Conservation (phyloP, 176 grass and related monocot genomes). For the Olyra latifolia region DNA sequence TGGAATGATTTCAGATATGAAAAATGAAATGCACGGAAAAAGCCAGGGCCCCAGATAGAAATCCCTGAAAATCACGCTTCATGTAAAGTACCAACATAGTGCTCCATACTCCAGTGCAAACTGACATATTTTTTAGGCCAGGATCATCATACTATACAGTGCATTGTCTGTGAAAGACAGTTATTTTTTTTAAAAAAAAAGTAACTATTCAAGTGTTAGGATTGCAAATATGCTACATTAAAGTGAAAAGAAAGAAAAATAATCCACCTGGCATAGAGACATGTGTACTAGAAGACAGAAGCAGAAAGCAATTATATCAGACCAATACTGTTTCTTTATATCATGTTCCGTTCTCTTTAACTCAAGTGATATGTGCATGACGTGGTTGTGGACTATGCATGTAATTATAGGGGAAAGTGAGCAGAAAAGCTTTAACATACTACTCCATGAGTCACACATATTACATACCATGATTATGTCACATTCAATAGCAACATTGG, state of each 20-base stretch:
- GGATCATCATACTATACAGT: background rate
- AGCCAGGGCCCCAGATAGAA: background rate
- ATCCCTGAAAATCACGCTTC: slow-evolving; percentile 21
- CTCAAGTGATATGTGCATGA: background rate
- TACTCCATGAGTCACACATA: background rate
- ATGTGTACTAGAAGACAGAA: background rate
- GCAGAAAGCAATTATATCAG: background rate
- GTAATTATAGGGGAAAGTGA: background rate
- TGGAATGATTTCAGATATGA: background rate
- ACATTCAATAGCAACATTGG: background rate
- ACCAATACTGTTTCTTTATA: background rate
- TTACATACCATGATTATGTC: background rate
- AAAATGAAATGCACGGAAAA: slow-evolving; percentile 1
- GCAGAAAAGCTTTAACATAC: background rate
- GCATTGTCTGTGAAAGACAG: background rate
- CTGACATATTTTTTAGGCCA: background rate
- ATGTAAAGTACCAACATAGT: background rate
- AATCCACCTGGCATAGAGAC: background rate
- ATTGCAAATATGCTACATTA: slow-evolving; percentile 15
- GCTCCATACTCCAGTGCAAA: background rate
- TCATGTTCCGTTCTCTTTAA: too few relatives aligned
- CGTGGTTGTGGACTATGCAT: background rate
- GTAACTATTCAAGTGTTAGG: background rate
- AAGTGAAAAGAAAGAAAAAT: background rate
- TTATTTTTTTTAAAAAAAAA: background rate